Evolutionary conservation across 768 basidiomycete genomes (phyloP).

Genomic region (Asterophora lycoperdoides): DNA sequence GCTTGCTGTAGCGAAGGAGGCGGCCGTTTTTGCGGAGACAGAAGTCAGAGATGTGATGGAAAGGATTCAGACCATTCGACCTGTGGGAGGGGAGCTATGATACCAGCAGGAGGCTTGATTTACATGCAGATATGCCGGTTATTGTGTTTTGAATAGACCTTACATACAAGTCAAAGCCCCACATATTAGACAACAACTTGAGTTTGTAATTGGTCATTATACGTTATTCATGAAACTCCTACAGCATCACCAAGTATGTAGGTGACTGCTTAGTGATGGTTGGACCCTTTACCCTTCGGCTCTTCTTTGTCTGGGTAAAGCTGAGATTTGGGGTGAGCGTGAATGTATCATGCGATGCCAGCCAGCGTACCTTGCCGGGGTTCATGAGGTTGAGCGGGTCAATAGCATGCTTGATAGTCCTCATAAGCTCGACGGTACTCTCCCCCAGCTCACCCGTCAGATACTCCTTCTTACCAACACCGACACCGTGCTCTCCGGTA

Average conservation of each 20-base stretch:
- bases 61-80: constrained; percentile 52
- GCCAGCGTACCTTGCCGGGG: constrained; percentile 62
- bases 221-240: no score
- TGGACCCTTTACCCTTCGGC: background rate
- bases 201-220: no score
- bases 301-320: constrained; percentile 27
- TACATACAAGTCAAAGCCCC: no score
- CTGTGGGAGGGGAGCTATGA: constrained; percentile 29
- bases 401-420: constrained; percentile 71
- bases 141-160: no score
- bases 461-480: constrained; percentile 82
- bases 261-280: no score
- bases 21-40: constrained; percentile 65
- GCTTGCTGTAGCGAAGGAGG: constrained; percentile 64
- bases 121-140: no score
- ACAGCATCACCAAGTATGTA: no score
- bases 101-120: background rate
- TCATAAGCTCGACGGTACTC: constrained; percentile 82
- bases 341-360: background rate
- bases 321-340: constrained; percentile 13
- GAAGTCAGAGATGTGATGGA: constrained; percentile 76
- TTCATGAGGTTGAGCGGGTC: constrained; percentile 84
- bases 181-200: no score
- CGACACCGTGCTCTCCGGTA: constrained; percentile 86
- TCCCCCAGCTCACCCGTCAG: constrained; percentile 78